A percentile compares a stretch with the other conserved stretches of the same genome.
phyloP scores from a whole-genome alignment of 306 rosid species.

The Inga oerstediana region DNA sequence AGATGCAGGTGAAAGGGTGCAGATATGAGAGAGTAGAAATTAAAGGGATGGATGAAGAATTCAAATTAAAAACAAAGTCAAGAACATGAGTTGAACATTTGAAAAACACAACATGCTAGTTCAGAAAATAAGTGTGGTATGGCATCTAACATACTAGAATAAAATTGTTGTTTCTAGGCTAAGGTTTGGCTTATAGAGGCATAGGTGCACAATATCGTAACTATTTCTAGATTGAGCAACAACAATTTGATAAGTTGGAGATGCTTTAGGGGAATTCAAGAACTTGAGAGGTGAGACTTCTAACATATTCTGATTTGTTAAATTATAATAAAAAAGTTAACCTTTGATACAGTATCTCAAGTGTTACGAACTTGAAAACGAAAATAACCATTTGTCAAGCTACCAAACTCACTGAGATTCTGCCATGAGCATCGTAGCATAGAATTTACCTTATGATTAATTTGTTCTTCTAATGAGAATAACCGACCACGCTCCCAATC shows the following conservation, averaged over 20 bases:
- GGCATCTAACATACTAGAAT: conserved; percentile 14
- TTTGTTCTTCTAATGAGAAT: conserved; percentile 89
- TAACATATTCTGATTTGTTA: conserved; percentile 1
- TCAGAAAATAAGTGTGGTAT: conserved; percentile 1
- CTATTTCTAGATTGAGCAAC: conserved; percentile 16
- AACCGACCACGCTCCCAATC: conserved; percentile 78
- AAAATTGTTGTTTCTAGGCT: conserved; percentile 20
- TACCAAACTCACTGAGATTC: conserved; percentile 3
- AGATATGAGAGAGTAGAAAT: conserved; percentile 23
- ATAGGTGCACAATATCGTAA: background rate
- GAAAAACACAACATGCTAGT: background rate
- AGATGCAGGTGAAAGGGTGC: conserved; percentile 21
- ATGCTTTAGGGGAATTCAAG: conserved; percentile 17
- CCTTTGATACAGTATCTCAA: conserved; percentile 11
- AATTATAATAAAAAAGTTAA: background rate
- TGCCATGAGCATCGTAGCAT: conserved; percentile 22
- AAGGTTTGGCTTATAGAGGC: conserved; percentile 11
- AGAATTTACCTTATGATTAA: conserved; percentile 70
- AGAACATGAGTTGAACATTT: conserved; percentile 10
- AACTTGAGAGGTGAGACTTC: conserved; percentile 15
- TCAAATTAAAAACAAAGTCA: background rate
- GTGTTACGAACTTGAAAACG: conserved; percentile 22
- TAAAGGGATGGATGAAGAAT: conserved; percentile 15
- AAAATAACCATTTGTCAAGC: conserved; percentile 14
- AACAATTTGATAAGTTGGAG: conserved; percentile 24